A percentile compares a stretch with the other conserved stretches of the same genome.
phyloP scores from a whole-genome alignment of 352 stramenopile genomes.

The Globisporangium nagaii region DNA sequence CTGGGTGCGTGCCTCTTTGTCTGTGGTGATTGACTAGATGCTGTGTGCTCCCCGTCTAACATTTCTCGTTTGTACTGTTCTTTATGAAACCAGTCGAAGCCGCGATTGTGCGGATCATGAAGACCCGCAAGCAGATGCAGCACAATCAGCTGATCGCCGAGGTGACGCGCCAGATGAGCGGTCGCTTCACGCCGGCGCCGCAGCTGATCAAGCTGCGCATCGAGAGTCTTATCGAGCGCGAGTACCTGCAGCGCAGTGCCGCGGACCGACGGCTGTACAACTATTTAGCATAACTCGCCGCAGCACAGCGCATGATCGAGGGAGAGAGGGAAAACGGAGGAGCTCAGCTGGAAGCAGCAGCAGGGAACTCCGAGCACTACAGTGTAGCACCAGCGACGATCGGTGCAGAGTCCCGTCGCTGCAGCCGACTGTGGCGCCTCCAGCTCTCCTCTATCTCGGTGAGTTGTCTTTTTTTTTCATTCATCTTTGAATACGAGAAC shows the following conservation, averaged over 20 bases:
- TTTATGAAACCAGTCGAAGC: constrained; percentile 63
- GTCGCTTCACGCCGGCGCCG: constrained; percentile 91
- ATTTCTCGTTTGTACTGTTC: neutral
- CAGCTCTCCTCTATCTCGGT: no score
- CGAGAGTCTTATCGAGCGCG: constrained; percentile 98
- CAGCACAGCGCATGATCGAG: no score
- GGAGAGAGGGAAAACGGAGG: no score
- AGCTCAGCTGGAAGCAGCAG: no score
- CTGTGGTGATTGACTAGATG: neutral
- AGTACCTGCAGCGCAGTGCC: constrained; percentile 96
- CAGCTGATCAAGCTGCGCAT: constrained; percentile 98
- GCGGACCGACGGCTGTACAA: constrained; percentile 94
- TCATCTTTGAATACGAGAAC: no score
- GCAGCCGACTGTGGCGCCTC: no score
- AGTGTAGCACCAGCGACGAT: no score
- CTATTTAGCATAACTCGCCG: constrained; percentile 96
- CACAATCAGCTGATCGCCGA: constrained; percentile 91
- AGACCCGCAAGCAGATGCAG: constrained; percentile 89
- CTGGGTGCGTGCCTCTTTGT: constrained; percentile 32
- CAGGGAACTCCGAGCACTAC: no score
- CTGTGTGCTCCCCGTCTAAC: neutral
- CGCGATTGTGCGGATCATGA: constrained; percentile 95
- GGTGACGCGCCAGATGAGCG: constrained; percentile 80
- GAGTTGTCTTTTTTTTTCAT: no score
- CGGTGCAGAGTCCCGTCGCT: no score